phyloP scores from a whole-genome alignment of 768 basidiomycete genomes.

The Boletus sensibilis region DNA sequence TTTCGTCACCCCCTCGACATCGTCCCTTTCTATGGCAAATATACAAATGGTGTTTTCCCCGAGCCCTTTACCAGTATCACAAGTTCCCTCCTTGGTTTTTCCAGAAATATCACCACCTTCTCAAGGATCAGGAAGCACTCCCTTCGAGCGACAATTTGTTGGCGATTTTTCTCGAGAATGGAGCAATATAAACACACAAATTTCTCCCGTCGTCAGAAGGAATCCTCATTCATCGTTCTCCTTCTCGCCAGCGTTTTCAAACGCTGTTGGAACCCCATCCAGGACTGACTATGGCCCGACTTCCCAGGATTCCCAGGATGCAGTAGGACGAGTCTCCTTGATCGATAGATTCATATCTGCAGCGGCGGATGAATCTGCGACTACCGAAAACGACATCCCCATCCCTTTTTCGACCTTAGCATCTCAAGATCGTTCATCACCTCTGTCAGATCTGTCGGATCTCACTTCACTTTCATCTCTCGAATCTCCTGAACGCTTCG shows the following conservation, averaged over 20 bases:
- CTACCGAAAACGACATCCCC: not conserved
- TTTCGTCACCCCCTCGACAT: conserved; percentile 12
- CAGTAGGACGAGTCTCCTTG: conserved; percentile 21
- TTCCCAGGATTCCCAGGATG: conserved; percentile 9
- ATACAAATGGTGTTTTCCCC: conserved; percentile 25
- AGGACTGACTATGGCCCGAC: not conserved
- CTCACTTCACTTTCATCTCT: conserved; percentile 33
- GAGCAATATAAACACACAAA: conserved; percentile 12
- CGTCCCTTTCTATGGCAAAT: conserved; percentile 7
- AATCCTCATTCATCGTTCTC: not conserved
- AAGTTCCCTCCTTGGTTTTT: conserved; percentile 14
- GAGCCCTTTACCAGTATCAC: conserved; percentile 25
- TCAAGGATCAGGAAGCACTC: conserved; percentile 25
- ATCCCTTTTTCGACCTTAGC: not conserved
- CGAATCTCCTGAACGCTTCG: conserved; percentile 5
- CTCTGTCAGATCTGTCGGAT: conserved; percentile 29
- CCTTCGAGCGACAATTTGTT: conserved; percentile 32
- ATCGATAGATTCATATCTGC: conserved; percentile 32
- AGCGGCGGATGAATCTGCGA: conserved; percentile 14
- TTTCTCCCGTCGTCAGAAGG: conserved; percentile 26
- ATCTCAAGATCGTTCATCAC: conserved; percentile 19
- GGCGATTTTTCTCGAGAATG: conserved; percentile 20
- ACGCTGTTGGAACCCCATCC: not conserved
- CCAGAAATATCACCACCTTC: conserved; percentile 31
- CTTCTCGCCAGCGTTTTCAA: conserved; percentile 8